These are phyloP conservation scores for Tolypocladium sp. DNA, from an alignment of 2,329 filamentous ascomycete species.

Conservation along the genomic window DNA sequence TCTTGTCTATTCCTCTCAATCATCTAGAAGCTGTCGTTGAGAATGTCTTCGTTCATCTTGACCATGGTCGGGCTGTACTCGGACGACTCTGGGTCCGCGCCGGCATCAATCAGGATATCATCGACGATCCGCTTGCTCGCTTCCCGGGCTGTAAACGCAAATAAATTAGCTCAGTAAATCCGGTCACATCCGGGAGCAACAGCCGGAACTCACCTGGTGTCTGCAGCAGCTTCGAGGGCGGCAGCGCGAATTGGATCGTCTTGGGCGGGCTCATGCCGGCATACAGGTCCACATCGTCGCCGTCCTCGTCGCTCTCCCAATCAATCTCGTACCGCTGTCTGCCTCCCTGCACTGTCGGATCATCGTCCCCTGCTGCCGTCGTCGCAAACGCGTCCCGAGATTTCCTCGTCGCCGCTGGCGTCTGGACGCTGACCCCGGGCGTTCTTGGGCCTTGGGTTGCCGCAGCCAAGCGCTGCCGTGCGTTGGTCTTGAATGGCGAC, in stretches of 20 bases:
- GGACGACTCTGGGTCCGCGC: conserved; percentile 45
- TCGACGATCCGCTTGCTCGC: conserved; percentile 76
- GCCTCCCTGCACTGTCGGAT: conserved; percentile 6
- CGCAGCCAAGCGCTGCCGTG: conserved; percentile 30
- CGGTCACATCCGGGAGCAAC: neutral
- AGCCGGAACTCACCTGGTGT: conserved; percentile 55
- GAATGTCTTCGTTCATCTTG: conserved; percentile 52
- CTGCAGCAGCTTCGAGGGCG: conserved; percentile 67
- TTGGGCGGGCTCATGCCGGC: conserved; percentile 84
- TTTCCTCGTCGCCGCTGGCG: conserved; percentile 47
- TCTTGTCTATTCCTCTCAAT: neutral
- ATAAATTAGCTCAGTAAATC: conserved; percentile 1
- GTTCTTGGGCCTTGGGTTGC: conserved; percentile 49
- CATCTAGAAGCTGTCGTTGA: conserved; percentile 51
- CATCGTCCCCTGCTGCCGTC: conserved; percentile 10
- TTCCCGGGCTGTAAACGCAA: conserved; percentile 50
- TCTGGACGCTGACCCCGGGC: conserved; percentile 80
- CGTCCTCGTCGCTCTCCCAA: conserved; percentile 70
- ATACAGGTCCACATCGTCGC: conserved; percentile 52
- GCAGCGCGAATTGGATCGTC: conserved; percentile 78
- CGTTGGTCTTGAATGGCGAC: conserved; percentile 51
- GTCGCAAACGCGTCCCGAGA: conserved; percentile 38
- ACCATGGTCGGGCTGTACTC: conserved; percentile 59
- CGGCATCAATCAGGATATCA: conserved; percentile 68
- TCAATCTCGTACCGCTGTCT: conserved; percentile 45